These are phyloP conservation scores for Amoebophrya sp. DNA, from an alignment of 169 alveolate species.

Conservation along the genomic window DNA sequence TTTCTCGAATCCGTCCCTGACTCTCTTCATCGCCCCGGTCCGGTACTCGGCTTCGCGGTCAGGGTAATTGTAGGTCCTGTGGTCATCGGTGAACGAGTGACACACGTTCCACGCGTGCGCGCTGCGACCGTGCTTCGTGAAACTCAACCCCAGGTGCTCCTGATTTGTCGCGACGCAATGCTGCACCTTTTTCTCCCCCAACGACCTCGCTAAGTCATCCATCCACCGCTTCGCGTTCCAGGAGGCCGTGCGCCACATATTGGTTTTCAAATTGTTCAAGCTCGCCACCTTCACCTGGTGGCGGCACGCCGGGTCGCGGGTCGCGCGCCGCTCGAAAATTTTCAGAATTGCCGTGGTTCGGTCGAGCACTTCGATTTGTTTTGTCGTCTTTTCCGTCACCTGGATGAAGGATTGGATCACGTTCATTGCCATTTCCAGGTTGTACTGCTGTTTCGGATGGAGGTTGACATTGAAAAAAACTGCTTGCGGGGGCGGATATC, in stretches of 20 bases:
- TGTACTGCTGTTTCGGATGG: neutral
- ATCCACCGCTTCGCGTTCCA: neutral
- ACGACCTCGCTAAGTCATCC: neutral
- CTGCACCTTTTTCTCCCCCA: neutral
- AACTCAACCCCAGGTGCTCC: neutral
- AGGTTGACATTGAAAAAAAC: neutral
- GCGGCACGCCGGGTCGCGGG: neutral
- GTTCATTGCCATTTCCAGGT: slow-evolving; percentile 3
- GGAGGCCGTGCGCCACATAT: neutral
- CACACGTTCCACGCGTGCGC: neutral
- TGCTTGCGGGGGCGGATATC: neutral
- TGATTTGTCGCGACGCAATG: no score
- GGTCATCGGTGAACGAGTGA: neutral
- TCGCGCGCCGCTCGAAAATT: neutral
- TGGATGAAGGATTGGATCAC: neutral
- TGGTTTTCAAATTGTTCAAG: neutral
- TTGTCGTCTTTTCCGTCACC: neutral
- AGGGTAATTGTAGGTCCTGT: neutral
- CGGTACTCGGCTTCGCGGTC: neutral
- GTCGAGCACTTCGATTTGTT: neutral
- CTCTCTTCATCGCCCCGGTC: neutral
- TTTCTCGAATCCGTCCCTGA: neutral
- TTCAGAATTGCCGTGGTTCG: neutral
- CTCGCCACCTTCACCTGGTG: neutral
- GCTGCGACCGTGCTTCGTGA: neutral